These are phyloP conservation scores for Haplosporangium sp. DNA, from an alignment of 371 early-diverging fungal species.

Conservation along the genomic window DNA sequence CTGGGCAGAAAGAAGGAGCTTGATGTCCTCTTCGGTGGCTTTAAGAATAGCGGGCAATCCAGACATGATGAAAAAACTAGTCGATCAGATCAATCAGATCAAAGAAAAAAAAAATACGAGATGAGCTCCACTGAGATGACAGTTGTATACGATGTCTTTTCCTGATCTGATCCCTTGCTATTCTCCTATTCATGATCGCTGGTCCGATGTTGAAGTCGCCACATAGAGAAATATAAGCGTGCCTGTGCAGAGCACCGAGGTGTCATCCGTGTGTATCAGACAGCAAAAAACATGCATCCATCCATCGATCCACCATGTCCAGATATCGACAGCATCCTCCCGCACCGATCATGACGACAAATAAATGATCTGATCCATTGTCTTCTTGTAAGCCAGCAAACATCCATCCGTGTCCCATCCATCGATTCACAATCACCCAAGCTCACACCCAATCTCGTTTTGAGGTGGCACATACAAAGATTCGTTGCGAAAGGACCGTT, in stretches of 20 bases:
- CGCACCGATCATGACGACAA: no score
- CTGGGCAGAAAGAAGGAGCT: slow-evolving; percentile 92
- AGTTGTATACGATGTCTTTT: neutral
- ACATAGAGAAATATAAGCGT: neutral
- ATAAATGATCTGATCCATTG: neutral
- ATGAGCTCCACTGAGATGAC: neutral
- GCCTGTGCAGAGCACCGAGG: no score
- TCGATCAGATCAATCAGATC: neutral
- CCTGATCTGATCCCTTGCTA: no score
- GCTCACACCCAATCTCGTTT: neutral
- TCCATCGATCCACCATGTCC: slow-evolving; percentile 12
- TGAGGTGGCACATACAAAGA: slow-evolving; percentile 26
- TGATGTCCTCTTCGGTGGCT: slow-evolving; percentile 86
- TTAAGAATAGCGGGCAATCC: slow-evolving; percentile 58
- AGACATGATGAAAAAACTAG: slow-evolving; percentile 43
- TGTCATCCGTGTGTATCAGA: neutral
- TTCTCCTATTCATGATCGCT: neutral
- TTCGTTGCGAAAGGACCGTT: slow-evolving; percentile 35
- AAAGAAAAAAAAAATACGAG: neutral
- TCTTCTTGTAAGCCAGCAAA: neutral
- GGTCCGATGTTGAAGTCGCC: neutral
- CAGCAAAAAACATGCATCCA: neutral
- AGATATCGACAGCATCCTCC: no score
- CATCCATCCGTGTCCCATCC: neutral
- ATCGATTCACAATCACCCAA: neutral